phyloP scores from a whole-genome alignment of 768 basidiomycete species.

The Pulveroboletus ravenelii region DNA sequence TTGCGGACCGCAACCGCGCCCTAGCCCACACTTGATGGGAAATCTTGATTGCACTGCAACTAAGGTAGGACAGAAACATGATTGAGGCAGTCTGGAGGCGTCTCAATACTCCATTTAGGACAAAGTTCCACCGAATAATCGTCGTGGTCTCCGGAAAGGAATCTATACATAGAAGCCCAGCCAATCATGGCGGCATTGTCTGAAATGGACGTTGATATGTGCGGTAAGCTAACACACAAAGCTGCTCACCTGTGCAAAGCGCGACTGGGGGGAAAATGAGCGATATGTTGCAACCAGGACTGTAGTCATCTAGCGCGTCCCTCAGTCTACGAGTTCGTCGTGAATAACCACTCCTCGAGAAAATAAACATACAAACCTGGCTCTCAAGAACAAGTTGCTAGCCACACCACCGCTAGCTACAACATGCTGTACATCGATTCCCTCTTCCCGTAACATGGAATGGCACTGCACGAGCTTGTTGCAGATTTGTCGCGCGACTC shows the following conservation, averaged over 20 bases:
- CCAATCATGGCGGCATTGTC: slow-evolving; percentile 98
- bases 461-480: slow-evolving; percentile 52
- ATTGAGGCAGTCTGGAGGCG: not conserved
- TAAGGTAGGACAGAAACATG: not conserved
- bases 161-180: slow-evolving; percentile 84
- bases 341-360: not conserved
- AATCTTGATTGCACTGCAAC: not conserved
- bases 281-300: slow-evolving; percentile 33
- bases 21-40: not conserved
- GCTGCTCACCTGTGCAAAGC: slow-evolving; percentile 71
- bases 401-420: slow-evolving; percentile 94
- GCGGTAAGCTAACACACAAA: not conserved
- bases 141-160: slow-evolving; percentile 57
- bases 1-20: not conserved
- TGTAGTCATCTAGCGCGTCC: slow-evolving; percentile 24
- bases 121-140: slow-evolving; percentile 55
- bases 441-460: slow-evolving; percentile 41
- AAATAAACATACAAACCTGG: slow-evolving; percentile 42
- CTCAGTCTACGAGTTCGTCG: slow-evolving; percentile 27
- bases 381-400: slow-evolving; percentile 68
- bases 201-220: slow-evolving; percentile 25
- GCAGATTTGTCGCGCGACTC: slow-evolving; percentile 68
- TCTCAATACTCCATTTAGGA: slow-evolving; percentile 77
- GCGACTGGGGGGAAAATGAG: slow-evolving; percentile 71
- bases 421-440: slow-evolving; percentile 49